These are phyloP conservation scores for Globisporangium uncinulatum DNA, from an alignment of 352 stramenopile species.

Conservation along the genomic window DNA sequence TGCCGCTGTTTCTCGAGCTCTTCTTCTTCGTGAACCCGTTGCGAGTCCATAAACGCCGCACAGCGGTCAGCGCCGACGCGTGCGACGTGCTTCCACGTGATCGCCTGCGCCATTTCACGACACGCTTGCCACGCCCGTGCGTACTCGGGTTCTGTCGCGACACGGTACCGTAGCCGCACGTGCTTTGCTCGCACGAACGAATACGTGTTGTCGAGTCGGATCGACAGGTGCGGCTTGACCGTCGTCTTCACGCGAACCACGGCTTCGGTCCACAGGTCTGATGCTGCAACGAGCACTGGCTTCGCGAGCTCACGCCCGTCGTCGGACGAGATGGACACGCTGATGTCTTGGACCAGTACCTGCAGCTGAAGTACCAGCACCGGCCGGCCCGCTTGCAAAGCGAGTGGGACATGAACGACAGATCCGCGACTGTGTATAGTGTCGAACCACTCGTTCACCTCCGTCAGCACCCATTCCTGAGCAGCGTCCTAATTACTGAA, in stretches of 20 bases:
- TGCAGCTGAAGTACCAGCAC: slow-evolving; percentile 27
- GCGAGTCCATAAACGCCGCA: slow-evolving; percentile 30
- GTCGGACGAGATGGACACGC: slow-evolving; percentile 20
- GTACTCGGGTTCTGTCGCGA: slow-evolving; percentile 24
- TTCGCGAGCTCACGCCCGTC: slow-evolving; percentile 29
- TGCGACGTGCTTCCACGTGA: slow-evolving; percentile 63
- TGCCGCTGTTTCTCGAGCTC: slow-evolving; percentile 39
- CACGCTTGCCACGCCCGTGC: slow-evolving; percentile 49
- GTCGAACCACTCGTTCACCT: not conserved
- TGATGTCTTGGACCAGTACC: slow-evolving; percentile 37
- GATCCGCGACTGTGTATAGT: slow-evolving; percentile 9
- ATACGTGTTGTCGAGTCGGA: slow-evolving; percentile 66
- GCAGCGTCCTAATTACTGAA: not conserved
- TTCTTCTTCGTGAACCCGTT: slow-evolving; percentile 36
- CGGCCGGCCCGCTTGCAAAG: not conserved
- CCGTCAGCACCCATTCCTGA: not conserved
- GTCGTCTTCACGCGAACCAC: slow-evolving; percentile 25
- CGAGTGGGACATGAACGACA: slow-evolving; percentile 10
- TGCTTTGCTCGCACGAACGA: slow-evolving; percentile 61
- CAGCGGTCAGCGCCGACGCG: slow-evolving; percentile 32
- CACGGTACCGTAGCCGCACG: slow-evolving; percentile 33
- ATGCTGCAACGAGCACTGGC: slow-evolving; percentile 31
- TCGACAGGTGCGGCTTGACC: slow-evolving; percentile 6
- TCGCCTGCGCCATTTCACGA: slow-evolving; percentile 58
- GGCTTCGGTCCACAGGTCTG: slow-evolving; percentile 48